These are phyloP conservation scores for Triangularia setosa DNA, from an alignment of 2,329 filamentous ascomycete species.

Conservation along the genomic window DNA sequence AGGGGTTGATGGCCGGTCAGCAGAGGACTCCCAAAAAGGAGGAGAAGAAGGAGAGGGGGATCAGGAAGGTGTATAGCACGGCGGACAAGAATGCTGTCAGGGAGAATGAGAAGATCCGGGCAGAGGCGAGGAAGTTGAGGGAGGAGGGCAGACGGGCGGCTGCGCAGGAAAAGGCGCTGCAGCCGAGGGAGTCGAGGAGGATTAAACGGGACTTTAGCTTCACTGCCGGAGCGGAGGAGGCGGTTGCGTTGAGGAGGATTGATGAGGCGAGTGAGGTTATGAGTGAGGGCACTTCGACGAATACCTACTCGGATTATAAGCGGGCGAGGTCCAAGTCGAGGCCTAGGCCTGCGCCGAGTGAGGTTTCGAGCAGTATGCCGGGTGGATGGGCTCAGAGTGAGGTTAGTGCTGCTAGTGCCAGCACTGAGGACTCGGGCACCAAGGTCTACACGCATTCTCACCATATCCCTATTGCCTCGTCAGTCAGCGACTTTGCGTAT, in stretches of 20 bases:
- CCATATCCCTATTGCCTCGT: constrained; percentile 44
- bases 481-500: constrained; percentile 35
- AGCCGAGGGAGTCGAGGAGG: constrained; percentile 37
- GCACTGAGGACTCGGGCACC: constrained; percentile 48
- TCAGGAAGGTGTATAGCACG: constrained; percentile 60
- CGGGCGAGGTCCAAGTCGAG: constrained; percentile 15
- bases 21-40: constrained; percentile 40
- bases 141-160: constrained; percentile 52
- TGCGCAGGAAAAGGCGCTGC: constrained; percentile 52
- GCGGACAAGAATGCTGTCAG: constrained; percentile 51
- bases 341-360: constrained; percentile 17
- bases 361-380: constrained; percentile 25
- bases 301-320: not conserved
- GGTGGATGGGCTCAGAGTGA: constrained; percentile 40
- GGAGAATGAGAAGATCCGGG: constrained; percentile 52
- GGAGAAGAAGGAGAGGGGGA: constrained; percentile 37
- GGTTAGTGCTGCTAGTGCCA: constrained; percentile 24
- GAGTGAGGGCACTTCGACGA: constrained; percentile 11
- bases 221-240: constrained; percentile 40
- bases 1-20: constrained; percentile 59
- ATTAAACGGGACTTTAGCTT: constrained; percentile 51
- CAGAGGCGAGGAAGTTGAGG: constrained; percentile 53
- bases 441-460: constrained; percentile 53
- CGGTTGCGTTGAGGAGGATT: constrained; percentile 29
- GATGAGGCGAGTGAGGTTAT: constrained; percentile 28